These are phyloP conservation scores for Abelmoschus esculentus DNA, from an alignment of 345 rosid genomes.

Conservation along the genomic window DNA sequence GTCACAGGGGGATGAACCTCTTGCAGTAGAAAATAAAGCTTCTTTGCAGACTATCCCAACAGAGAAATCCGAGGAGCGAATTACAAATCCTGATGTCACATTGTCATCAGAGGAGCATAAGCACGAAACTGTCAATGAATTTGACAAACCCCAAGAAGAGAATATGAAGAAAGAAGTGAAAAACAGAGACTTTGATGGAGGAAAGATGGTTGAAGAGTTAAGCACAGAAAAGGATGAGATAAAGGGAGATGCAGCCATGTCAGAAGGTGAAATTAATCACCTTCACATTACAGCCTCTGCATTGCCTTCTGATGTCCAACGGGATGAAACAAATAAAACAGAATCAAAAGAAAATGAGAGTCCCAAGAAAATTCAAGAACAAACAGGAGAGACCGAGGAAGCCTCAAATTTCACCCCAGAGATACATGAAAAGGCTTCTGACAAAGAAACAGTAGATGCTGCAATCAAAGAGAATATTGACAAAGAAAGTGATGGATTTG, in stretches of 20 bases:
- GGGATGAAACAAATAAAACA: neutral
- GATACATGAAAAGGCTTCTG: conserved; percentile 14
- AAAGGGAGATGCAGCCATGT: neutral
- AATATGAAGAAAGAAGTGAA: no score
- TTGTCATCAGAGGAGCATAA: neutral
- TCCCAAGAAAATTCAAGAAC: conserved; percentile 2
- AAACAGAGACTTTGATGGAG: neutral
- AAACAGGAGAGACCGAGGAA: neutral
- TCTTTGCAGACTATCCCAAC: conserved; percentile 17
- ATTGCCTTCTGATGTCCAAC: conserved; percentile 11
- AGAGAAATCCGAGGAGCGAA: conserved; percentile 24
- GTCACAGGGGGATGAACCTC: conserved; percentile 17
- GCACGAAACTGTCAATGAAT: neutral
- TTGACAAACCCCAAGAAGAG: neutral
- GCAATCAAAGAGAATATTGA: conserved; percentile 16
- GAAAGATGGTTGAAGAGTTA: neutral
- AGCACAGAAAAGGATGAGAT: neutral
- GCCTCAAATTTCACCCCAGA: neutral
- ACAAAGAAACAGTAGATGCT: conserved; percentile 17
- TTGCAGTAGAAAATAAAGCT: conserved; percentile 13
- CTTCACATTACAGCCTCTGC: conserved; percentile 23
- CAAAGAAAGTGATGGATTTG: neutral
- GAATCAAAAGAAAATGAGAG: conserved; percentile 3
- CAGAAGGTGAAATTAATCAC: conserved; percentile 1
- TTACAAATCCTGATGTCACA: conserved; percentile 6